Base-by-base conservation (phyloP, 352 stramenopile species). In the Phytophthora tentaculata region DNA sequence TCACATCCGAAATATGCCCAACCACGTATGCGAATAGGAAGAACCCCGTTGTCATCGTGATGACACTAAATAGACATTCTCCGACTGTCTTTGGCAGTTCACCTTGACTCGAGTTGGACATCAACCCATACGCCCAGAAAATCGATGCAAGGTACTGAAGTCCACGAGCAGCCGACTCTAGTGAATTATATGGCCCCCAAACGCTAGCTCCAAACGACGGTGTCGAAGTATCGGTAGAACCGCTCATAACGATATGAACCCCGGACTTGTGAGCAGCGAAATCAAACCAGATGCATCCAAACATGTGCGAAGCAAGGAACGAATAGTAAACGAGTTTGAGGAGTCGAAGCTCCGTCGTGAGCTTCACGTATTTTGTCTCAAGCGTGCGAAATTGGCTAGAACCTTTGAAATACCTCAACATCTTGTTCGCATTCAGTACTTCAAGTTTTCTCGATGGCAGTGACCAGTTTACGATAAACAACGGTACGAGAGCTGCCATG, bases 11-110 rank as follows among this genome's bases (percentile, higher is more conserved):
- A 51, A 88, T 81, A 51, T 88, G 86, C 9, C 81, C 81, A 26
- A 90, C 69, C 3, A 89, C 77, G 52, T 89, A 89, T 0, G 79
- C 79, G 35, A 90, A 83, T 3, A 89, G 62, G 28, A 89, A 89
- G 32, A 90, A 86, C 0, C 82, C 82, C 9, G 64, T 63, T 23
- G 82, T 90, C 78, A 89, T 88, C 6, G 77, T 82, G 3, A 76
- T 20, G 9, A 89, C 73, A 56, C 74, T 88, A 51, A 90, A 90
- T 4, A 90, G 49, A 24, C 74, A 86, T 41, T 90, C 76, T 3
- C 67, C 57, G 0, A 77, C 72, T 0, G 74, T 80, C 60, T 85
- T 82, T 0, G 82, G 82, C 16, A 84, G 55, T 37, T 86, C 80
- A 13, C 82, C 81, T 10, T 77, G 72, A 23, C 64, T 81, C n/a